A percentile compares a stretch with the other conserved stretches of the same genome.
These are phyloP conservation scores for Ophiocordyceps camponoti-rufipedis DNA, from an alignment of 2,329 filamentous ascomycete species.

Conservation along the genomic window DNA sequence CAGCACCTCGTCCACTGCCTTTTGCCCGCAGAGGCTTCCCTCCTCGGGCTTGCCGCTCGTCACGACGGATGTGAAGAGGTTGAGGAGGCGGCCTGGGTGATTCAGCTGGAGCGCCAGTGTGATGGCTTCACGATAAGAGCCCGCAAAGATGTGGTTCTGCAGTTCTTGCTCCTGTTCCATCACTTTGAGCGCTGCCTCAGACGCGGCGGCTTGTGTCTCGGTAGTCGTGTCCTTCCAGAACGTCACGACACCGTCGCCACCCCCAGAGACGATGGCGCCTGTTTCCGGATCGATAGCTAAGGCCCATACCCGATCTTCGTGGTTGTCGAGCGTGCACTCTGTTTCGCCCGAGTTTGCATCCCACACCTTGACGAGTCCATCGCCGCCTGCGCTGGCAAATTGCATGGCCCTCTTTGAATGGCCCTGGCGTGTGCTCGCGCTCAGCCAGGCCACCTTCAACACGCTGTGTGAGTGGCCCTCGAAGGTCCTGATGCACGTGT, in stretches of 20 bases:
- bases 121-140: constrained; percentile 85
- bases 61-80: constrained; percentile 67
- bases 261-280: constrained; percentile 71
- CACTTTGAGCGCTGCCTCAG: constrained; percentile 55
- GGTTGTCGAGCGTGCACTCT: constrained; percentile 85
- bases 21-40: constrained; percentile 44
- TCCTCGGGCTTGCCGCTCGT: constrained; percentile 40
- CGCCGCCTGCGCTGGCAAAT: constrained; percentile 75
- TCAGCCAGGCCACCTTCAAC: constrained; percentile 81
- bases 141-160: constrained; percentile 76
- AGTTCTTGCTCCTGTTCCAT: constrained; percentile 91
- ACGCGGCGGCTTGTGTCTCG: constrained; percentile 57
- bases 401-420: constrained; percentile 43
- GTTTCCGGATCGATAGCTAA: constrained; percentile 52
- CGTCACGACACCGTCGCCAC: constrained; percentile 79
- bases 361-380: constrained; percentile 95
- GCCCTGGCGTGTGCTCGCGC: constrained; percentile 28
- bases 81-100: constrained; percentile 73
- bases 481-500: constrained; percentile 81
- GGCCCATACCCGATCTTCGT: constrained; percentile 91
- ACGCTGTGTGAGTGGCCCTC: constrained; percentile 95
- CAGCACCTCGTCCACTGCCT: constrained; percentile 68
- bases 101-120: constrained; percentile 83
- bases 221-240: constrained; percentile 91
- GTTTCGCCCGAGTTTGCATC: constrained; percentile 70